Evolutionary conservation across 2,329 filamentous ascomycete genomes (phyloP), one percentile per base, ranked within the genome.

Genomic region (Aspergillus sp.): DNA sequence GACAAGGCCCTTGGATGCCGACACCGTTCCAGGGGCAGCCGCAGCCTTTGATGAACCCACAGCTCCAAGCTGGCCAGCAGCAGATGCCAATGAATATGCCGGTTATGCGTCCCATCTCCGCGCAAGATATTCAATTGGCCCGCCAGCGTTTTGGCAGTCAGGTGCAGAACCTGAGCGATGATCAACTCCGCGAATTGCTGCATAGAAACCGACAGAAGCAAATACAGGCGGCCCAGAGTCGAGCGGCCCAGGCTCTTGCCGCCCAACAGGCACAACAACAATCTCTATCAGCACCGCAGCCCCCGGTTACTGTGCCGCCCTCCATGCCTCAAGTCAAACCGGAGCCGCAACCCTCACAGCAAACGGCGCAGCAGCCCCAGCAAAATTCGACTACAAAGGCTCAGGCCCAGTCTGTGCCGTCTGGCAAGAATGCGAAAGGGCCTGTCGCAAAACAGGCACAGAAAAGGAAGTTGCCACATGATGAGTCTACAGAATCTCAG

Each of bases 401-500:
- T n/a, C 75, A 77, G 49, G 45, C 68, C n/a, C 75, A 76, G 51
- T 38, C 68, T 43, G 64, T 64, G 61, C 57, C 64, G 10, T 25
- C 69, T 23, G 61, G 62, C 4, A 76, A 76, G 62, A 64, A 61
- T 13, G 61, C 65, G 12, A 75, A 70, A 58, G 66, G 61, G 12
- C 43, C 73, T 49, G 45, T 70, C 53, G 55, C 67, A 39, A 75
- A 76, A 64, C 70, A 72, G 56, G 60, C 70, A n/a, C 65, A 74
- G 13, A 78, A 77, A 60, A 82, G 82, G 63, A 78, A 82, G 61
- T 68, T 77, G 3, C 76, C 69, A 57, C 75, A 73, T 57, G 81
- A 84, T 64, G 81, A 84, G 66, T 69, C 76, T n/a, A 67, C 76
- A 38, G 80, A 81, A 58, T 67, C 74, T 32, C 76, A 76, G 49